Base-by-base conservation (phyloP, 495 filamentous ascomycete species). In the Wilcoxina mikolae region DNA sequence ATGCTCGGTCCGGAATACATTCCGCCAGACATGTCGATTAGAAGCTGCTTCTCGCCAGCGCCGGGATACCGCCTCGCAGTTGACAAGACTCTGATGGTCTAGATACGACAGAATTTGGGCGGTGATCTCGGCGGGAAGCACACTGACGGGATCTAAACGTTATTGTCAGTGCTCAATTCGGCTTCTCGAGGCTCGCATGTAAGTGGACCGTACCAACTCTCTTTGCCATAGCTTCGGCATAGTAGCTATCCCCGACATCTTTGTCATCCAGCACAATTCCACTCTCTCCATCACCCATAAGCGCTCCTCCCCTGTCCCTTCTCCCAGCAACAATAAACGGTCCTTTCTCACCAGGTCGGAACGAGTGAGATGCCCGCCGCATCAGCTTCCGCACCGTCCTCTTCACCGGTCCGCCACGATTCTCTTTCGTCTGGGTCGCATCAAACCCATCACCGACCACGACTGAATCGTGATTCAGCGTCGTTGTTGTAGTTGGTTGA, bases 61-160 rank as follows among this genome's bases (percentile, higher is more conserved):
- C 9, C 53, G 58, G 39, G 63, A 66, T 45, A 66, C 63, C 23
- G 48, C 51, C 54, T 66, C 63, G 59, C 63, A 66, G 49, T 66
- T 65, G 15, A 62, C 35, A 45, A 66, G 24, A 27, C 53, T 60
- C 35, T 52, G 51, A 31, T 65, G 59, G 23, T 66, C 63, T 7
- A 66, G 62, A 25, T 60, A 66, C 11, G 59, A 62, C n/a, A 66
- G 46, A 27, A 66, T 66, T 23, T 65, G 62, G 17, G 62, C 58
- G 29, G 63, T 62, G 27, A 66, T 60, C 50, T 66, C 63, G 26
- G 63, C 52, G 1, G 63, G 63, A 0, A 66, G 50, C 5, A 57
- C 42, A 31, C 52, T 60, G 9, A 66, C 59, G 45, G 65, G 65
- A 49, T 66, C 63, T 66, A 24, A 1, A 2, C 22, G 29, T 1